Evolutionary conservation across 2,329 filamentous ascomycete genomes (phyloP).

Genomic region (Fusarium camptoceras): DNA sequence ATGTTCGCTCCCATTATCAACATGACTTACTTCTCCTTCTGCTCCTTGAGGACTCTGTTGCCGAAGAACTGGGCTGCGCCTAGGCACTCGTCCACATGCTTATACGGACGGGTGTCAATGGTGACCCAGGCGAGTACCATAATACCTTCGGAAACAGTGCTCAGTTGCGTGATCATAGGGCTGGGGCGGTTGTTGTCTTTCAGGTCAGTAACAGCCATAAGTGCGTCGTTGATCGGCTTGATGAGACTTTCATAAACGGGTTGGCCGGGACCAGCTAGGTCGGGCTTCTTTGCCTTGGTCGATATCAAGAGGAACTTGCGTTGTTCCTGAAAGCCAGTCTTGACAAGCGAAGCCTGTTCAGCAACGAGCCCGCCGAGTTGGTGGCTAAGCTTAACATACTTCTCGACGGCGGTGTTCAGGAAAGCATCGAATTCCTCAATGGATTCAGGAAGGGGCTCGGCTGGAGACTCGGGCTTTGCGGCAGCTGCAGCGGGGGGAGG

Average conservation of each 20-base stretch:
- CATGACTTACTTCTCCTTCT: slow-evolving; percentile 73
- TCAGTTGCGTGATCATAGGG: slow-evolving; percentile 82
- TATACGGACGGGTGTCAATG: slow-evolving; percentile 82
- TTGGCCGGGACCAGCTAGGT: slow-evolving; percentile 70
- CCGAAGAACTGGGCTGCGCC: slow-evolving; percentile 92
- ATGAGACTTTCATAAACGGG: slow-evolving; percentile 79
- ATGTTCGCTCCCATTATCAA: background rate
- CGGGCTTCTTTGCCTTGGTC: slow-evolving; percentile 92
- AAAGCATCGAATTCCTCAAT: slow-evolving; percentile 90
- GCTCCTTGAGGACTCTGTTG: slow-evolving; percentile 91
- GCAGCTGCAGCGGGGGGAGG: slow-evolving; percentile 51
- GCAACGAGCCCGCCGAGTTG: slow-evolving; percentile 81
- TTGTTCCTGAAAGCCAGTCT: slow-evolving; percentile 81
- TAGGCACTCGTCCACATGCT: slow-evolving; percentile 86
- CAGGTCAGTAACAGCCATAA: slow-evolving; percentile 82
- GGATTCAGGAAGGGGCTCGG: slow-evolving; percentile 75
- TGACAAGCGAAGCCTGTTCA: slow-evolving; percentile 74
- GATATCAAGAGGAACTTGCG: slow-evolving; percentile 88
- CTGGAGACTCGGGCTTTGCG: slow-evolving; percentile 52
- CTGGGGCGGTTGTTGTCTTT: slow-evolving; percentile 84
- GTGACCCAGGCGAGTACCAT: slow-evolving; percentile 92
- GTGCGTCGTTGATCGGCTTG: slow-evolving; percentile 86
- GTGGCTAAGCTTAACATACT: slow-evolving; percentile 82
- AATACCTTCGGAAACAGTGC: slow-evolving; percentile 89
- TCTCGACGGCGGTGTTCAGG: slow-evolving; percentile 77